phyloP scores from a whole-genome alignment of 2,329 filamentous ascomycete genomes.

The Aureobasidium sp. region DNA sequence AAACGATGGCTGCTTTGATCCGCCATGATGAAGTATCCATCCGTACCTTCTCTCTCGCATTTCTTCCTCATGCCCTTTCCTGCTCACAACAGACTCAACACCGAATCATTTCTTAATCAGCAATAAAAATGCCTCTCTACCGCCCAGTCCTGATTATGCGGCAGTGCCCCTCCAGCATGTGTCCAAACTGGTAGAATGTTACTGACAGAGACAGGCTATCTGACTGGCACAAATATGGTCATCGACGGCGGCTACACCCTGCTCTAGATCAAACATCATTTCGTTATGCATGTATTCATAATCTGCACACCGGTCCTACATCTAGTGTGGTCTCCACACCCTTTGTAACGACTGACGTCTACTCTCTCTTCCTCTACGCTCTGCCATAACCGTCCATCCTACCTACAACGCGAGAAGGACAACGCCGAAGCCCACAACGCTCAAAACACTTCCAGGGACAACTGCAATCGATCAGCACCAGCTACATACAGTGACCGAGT shows the following conservation, averaged over 20 bases:
- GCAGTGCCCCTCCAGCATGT: no score
- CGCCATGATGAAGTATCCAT: background rate
- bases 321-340: background rate
- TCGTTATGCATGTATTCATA: background rate
- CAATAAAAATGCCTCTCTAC: background rate
- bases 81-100: background rate
- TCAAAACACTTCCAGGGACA: background rate
- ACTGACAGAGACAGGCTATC: conserved; percentile 27
- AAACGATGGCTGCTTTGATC: no score
- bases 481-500: background rate
- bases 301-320: background rate
- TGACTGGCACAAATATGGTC: conserved; percentile 39
- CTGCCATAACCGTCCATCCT: background rate
- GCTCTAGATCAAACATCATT: conserved; percentile 13
- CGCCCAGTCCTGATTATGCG: no score
- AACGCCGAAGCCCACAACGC: background rate
- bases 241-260: conserved; percentile 43
- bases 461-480: background rate
- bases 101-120: background rate
- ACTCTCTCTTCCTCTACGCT: no score
- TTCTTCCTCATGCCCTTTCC: background rate
- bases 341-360: background rate
- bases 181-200: no score
- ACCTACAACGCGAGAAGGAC: background rate
- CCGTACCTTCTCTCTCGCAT: background rate